Evolutionary conservation across 202 grass and related monocot species (phyloP), one percentile per base, ranked within the genome.

Genomic region (Dendrocalamus latiflorus): DNA sequence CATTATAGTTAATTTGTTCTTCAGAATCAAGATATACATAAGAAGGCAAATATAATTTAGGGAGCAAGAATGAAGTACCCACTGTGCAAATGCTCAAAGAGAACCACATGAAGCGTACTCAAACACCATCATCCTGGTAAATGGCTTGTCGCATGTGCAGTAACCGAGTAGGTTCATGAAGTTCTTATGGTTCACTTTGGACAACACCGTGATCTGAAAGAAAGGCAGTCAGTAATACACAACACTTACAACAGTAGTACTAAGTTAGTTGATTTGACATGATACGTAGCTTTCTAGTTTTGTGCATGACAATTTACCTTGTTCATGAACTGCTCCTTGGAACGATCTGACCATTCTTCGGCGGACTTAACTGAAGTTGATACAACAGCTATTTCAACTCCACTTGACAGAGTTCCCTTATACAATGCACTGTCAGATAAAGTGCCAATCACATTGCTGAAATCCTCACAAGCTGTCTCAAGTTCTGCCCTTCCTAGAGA

Each of bases 41-140:
- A 41, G 39, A 41, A 41, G 39, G 39, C 2, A 1, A 41, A 41
- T 41, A 41, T 41, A 41, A 41, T 41, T 41, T 41, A 41, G 8
- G 39, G 39, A 41, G 39, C 39, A 41, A 9, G 39, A 41, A 41
- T 41, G 39, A 41, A 41, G 38, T 41, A 41, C 39, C 0, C 34
- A 98, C 95, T 90, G 49, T 98, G 95, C 78, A 98, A 71, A 88
- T 98, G 95, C 74, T 98, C 95, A 69, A 94, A 98, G 83, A 98
- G 90, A 94, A 50, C 95, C 95, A 12, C 88, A 93, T 16, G 92
- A 89, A 37, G 90, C 87, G 28, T 98, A 94, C 70, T 98, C 95
- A 2, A 98, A 89, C 33, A 91, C 86, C 86, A 98, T 79, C 92
- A 98, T 98, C 37, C 92, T 87, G 38, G 90, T 94, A 68, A 98